These are phyloP conservation scores for Geotrichum klebahnii DNA, from an alignment of 1,139 yeast genomes.

Conservation along the genomic window DNA sequence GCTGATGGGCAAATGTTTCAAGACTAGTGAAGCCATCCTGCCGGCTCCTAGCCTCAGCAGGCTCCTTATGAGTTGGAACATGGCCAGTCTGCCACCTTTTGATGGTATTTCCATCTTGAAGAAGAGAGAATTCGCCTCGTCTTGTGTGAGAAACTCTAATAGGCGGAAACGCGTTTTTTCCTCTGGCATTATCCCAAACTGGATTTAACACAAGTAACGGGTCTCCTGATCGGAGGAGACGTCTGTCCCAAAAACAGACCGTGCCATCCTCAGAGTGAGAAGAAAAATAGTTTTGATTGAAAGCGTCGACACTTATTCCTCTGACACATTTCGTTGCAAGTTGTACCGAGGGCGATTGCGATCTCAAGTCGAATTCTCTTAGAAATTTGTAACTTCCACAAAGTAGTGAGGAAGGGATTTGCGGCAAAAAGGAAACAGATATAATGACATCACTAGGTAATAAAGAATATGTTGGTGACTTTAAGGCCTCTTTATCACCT, in stretches of 20 bases:
- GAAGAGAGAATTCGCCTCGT: conserved; percentile 70
- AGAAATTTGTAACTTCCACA: conserved; percentile 77
- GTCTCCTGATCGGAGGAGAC: conserved; percentile 48
- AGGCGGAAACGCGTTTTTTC: conserved; percentile 59
- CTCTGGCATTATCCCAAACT: conserved; percentile 58
- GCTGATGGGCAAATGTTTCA: conserved; percentile 12
- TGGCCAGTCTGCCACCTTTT: conserved; percentile 78
- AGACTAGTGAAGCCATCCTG: conserved; percentile 3
- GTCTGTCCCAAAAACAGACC: conserved; percentile 80
- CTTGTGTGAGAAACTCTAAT: conserved; percentile 67
- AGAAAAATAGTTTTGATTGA: conserved; percentile 59
- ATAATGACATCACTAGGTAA: conserved; percentile 72
- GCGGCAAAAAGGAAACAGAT: conserved; percentile 64
- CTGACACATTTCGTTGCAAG: conserved; percentile 70
- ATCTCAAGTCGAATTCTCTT: conserved; percentile 72
- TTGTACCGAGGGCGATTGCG: conserved; percentile 66
- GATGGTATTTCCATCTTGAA: conserved; percentile 72
- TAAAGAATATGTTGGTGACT: conserved; percentile 52
- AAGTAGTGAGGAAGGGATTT: conserved; percentile 52
- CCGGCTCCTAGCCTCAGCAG: conserved; percentile 4
- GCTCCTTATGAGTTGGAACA: conserved; percentile 42
- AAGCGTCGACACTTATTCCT: conserved; percentile 67
- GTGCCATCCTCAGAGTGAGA: conserved; percentile 83
- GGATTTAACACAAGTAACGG: conserved; percentile 47
- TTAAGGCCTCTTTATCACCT: conserved; percentile 16